A percentile compares a stretch with the other conserved stretches of the same genome.
phyloP scores from a whole-genome alignment of 1,139 yeast species.

The Blastobotrys apis region DNA sequence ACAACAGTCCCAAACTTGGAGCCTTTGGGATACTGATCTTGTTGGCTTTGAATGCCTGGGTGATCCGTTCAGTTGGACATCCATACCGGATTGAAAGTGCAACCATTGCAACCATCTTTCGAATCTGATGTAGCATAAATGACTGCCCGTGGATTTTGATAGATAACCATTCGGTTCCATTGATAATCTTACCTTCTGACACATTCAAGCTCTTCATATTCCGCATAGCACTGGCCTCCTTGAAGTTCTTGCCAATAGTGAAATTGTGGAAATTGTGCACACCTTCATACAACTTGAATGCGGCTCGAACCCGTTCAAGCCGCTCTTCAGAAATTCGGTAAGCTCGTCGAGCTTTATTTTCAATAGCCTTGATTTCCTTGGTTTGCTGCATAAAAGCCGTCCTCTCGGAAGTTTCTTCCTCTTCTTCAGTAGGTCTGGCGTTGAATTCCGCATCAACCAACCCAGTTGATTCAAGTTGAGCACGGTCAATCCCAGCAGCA shows the following conservation, averaged over 20 bases:
- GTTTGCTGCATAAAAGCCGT: slow-evolving; percentile 28
- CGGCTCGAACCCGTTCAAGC: slow-evolving; percentile 57
- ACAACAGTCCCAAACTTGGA: slow-evolving; percentile 86
- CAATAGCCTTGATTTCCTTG: slow-evolving; percentile 58
- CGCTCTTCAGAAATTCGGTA: slow-evolving; percentile 63
- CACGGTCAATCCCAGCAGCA: slow-evolving; percentile 32
- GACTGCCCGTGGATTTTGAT: slow-evolving; percentile 97
- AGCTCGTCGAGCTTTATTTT: slow-evolving; percentile 62
- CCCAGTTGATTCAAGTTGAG: slow-evolving; percentile 37
- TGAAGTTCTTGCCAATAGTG: slow-evolving; percentile 82
- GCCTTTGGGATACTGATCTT: slow-evolving; percentile 94
- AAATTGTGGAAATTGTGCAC: slow-evolving; percentile 94
- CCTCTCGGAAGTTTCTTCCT: slow-evolving; percentile 17
- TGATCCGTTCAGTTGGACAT: slow-evolving; percentile 69
- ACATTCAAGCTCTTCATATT: slow-evolving; percentile 75
- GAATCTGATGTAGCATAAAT: slow-evolving; percentile 95
- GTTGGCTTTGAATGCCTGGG: slow-evolving; percentile 69
- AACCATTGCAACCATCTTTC: slow-evolving; percentile 98
- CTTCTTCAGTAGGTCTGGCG: slow-evolving; percentile 10
- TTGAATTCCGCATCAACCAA: slow-evolving; percentile 30
- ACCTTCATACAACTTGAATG: slow-evolving; percentile 73
- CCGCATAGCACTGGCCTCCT: slow-evolving; percentile 80
- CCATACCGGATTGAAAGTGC: slow-evolving; percentile 80
- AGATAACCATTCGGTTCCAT: slow-evolving; percentile 94
- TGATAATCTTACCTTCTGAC: slow-evolving; percentile 87